phyloP scores from a whole-genome alignment of 148 eudicot genomes.

The Cornus kousa region DNA sequence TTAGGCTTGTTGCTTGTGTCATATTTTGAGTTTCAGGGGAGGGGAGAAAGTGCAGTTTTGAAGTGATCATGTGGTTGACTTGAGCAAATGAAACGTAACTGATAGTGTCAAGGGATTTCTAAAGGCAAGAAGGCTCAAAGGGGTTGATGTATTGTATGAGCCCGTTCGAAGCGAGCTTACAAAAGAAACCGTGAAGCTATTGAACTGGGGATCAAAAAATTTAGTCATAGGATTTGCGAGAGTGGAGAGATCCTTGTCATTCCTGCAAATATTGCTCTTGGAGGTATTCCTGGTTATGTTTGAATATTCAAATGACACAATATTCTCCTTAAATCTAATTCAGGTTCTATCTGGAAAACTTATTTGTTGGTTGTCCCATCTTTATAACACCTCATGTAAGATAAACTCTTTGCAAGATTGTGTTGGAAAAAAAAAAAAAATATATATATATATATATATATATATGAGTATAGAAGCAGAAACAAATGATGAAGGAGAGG shows the following conservation, averaged over 20 bases:
- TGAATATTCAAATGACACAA: neutral
- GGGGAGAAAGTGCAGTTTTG: constrained; percentile 74
- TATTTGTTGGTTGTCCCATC: neutral
- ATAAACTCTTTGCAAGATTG: too few relatives aligned
- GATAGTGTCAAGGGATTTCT: constrained; percentile 82
- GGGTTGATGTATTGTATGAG: constrained; percentile 95
- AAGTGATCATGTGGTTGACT: constrained; percentile 87
- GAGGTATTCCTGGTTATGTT: constrained; percentile 47
- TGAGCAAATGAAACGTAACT: constrained; percentile 54
- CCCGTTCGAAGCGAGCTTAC: constrained; percentile 97
- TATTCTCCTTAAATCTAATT: neutral
- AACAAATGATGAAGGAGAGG: too few relatives aligned
- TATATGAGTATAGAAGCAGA: too few relatives aligned
- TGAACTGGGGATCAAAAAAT: constrained; percentile 95
- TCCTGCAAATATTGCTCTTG: constrained; percentile 90
- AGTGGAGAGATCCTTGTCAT: constrained; percentile 91
- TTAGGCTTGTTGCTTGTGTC: constrained; percentile 5
- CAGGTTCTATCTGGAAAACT: neutral
- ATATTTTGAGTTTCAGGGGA: constrained; percentile 60
- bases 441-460: too few relatives aligned
- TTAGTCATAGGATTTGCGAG: constrained; percentile 95
- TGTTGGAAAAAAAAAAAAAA: too few relatives aligned
- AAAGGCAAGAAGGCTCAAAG: constrained; percentile 73
- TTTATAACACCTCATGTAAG: too few relatives aligned
- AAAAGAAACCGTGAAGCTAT: constrained; percentile 71